Evolutionary conservation across 441 rosid genomes (phyloP).

Genomic region (Pelargonium myrrhifolium): DNA sequence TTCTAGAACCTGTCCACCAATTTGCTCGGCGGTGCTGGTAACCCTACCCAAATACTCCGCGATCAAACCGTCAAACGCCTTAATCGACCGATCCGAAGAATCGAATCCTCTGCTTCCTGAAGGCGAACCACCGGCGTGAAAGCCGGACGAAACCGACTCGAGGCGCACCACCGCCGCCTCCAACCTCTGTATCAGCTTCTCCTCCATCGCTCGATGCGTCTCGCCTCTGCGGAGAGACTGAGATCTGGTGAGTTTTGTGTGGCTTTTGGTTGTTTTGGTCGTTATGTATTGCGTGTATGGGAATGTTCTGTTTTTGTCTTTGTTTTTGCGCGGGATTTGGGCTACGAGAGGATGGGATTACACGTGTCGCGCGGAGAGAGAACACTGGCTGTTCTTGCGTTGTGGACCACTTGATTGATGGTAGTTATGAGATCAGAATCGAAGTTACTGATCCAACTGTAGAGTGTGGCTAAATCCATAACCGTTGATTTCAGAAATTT

Average conservation of each 20-base stretch:
- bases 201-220: constrained; percentile 45
- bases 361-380: constrained; percentile 31
- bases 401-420: not conserved
- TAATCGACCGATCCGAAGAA: constrained; percentile 50
- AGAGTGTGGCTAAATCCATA: no score
- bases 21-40: constrained; percentile 61
- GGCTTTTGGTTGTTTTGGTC: not conserved
- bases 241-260: constrained; percentile 25
- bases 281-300: constrained; percentile 2
- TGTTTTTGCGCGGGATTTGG: constrained; percentile 15
- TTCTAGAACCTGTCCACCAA: constrained; percentile 81
- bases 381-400: constrained; percentile 18
- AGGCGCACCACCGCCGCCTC: constrained; percentile 75
- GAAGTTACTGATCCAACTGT: no score
- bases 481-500: no score
- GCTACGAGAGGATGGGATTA: constrained; percentile 15
- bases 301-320: not conserved
- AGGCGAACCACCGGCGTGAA: no score
- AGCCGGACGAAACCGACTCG: constrained; percentile 43
- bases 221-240: constrained; percentile 3
- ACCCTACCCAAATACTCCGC: constrained; percentile 48
- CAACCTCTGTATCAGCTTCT: constrained; percentile 57
- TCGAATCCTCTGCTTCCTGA: constrained; percentile 25
- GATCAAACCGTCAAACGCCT: constrained; percentile 66
- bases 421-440: no score